phyloP scores from a whole-genome alignment of 208 protist species.

The Leishmania aethiopica region DNA sequence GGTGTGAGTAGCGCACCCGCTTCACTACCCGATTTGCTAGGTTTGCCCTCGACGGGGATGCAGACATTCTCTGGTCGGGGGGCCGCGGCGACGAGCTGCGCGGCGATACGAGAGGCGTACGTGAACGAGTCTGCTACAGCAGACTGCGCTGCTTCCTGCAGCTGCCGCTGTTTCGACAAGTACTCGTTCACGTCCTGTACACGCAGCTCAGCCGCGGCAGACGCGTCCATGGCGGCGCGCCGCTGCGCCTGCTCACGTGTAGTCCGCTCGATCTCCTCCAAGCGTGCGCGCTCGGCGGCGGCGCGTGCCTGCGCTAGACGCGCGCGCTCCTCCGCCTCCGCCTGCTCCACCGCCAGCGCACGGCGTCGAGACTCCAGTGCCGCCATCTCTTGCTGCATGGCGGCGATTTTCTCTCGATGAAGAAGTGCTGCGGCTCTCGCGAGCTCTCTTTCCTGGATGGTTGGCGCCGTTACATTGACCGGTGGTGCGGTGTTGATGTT shows the following conservation, averaged over 20 bases:
- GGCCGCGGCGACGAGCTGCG: constrained; percentile 19
- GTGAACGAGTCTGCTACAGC: constrained; percentile 24
- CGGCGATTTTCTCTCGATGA: constrained; percentile 39
- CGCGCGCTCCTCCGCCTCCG: constrained; percentile 45
- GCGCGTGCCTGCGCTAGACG: constrained; percentile 31
- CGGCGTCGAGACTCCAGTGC: constrained; percentile 33
- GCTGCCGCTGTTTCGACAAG: constrained; percentile 15
- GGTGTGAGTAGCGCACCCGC: background rate
- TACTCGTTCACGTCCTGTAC: constrained; percentile 35
- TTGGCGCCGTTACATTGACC: background rate
- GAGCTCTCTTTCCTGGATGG: constrained; percentile 13
- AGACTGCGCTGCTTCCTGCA: constrained; percentile 22
- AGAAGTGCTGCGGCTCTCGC: constrained; percentile 18
- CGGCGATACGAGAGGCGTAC: constrained; percentile 29
- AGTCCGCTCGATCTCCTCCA: constrained; percentile 23
- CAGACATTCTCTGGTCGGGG: constrained; percentile 7
- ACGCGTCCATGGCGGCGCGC: constrained; percentile 5
- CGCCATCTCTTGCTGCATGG: constrained; percentile 38
- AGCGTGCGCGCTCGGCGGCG: constrained; percentile 30
- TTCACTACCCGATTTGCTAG: background rate
- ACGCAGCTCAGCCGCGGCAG: constrained; percentile 15
- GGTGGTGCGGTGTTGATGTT: background rate
- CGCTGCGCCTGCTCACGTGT: constrained; percentile 4
- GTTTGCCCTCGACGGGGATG: background rate
- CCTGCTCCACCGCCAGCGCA: constrained; percentile 33